Base-by-base conservation (phyloP, 257 asterid species). In the Coffea canephora region DNA sequence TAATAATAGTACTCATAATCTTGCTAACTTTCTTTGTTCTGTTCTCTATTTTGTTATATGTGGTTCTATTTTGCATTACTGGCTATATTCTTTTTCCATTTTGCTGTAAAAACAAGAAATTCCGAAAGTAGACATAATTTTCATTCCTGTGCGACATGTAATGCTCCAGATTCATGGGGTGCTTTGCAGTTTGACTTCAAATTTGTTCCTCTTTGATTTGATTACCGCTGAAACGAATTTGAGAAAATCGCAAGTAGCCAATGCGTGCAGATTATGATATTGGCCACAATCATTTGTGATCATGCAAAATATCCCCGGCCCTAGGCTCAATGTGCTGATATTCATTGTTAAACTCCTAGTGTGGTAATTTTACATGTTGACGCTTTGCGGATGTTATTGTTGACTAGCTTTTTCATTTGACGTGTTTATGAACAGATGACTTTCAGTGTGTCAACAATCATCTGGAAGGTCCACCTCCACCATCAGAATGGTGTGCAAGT, bases 401-500 rank as follows among this genome's bases (percentile, higher is more conserved):
- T 11, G 25, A 66, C 69, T 74, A 49, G 31, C 34, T 52, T 50
- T 55, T 59, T n/a, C n/a, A 34, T 34, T 80, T 66, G 48, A 13
- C 77, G 7, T 23, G 76, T 77, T 66, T 80, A 79, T 85, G 78
- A 79, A 82, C 91, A 94, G 96, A 85, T 75, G 81, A 83, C 69
- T 62, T 85, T 71, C 89, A 77, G 57, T 80, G 85, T 65, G 64
- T 80, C 66, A 43, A 76, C 81, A 80, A 59, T 79, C 82, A 84
- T 77, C 85, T 81, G 16, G 91, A 89, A 82, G 87, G 82, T 79
- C 94, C 90, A 8, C 93, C 94, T 75, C 98, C 95, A 55, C 91
- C 99, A 69, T 95, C 99, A n/a, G 97, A 95, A 88, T 95, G 99
- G 98, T 95, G 57, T 48, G 90, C 76, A 69, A 61, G 78, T 59